A percentile compares a stretch with the other conserved stretches of the same genome.
Evolutionary conservation across 441 rosid species (phyloP).

Genomic region (Capsella rubella): DNA sequence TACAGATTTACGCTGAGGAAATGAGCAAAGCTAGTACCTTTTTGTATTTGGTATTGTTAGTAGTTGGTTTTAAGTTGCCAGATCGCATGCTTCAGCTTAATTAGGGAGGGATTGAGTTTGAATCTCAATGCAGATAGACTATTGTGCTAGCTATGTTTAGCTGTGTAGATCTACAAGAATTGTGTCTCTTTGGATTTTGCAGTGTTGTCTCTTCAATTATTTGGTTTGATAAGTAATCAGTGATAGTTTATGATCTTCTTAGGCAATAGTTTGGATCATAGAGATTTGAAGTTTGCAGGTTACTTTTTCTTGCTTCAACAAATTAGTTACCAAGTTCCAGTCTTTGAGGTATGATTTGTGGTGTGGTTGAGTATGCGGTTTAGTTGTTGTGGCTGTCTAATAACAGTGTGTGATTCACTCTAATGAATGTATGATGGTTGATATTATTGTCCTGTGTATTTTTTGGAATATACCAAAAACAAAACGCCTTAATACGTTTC

Average conservation of each 20-base stretch:
- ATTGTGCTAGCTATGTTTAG: background rate
- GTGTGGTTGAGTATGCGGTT: constrained; percentile 12
- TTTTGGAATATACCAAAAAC: background rate
- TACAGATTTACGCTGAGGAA: constrained; percentile 2
- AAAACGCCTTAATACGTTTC: constrained; percentile 15
- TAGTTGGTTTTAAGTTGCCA: background rate
- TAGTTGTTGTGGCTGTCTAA: background rate
- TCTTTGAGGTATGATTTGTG: constrained; percentile 16
- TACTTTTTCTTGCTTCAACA: background rate
- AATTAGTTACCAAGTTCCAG: constrained; percentile 8
- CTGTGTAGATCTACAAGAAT: constrained; percentile 14
- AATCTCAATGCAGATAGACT: background rate
- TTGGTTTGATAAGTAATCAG: background rate
- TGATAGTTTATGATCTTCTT: constrained; percentile 7
- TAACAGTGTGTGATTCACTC: constrained; percentile 7
- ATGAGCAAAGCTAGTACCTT: background rate
- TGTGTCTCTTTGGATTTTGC: background rate
- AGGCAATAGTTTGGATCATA: constrained; percentile 19
- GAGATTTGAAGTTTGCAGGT: constrained; percentile 9
- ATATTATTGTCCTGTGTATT: background rate
- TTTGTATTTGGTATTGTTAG: background rate
- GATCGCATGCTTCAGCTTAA: constrained; percentile 21
- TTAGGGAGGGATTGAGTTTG: constrained; percentile 3
- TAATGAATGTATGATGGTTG: background rate
- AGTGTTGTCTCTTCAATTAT: background rate